Evolutionary conservation across 2,329 filamentous ascomycete species (phyloP).

Genomic region (Monosporascus sp.): DNA sequence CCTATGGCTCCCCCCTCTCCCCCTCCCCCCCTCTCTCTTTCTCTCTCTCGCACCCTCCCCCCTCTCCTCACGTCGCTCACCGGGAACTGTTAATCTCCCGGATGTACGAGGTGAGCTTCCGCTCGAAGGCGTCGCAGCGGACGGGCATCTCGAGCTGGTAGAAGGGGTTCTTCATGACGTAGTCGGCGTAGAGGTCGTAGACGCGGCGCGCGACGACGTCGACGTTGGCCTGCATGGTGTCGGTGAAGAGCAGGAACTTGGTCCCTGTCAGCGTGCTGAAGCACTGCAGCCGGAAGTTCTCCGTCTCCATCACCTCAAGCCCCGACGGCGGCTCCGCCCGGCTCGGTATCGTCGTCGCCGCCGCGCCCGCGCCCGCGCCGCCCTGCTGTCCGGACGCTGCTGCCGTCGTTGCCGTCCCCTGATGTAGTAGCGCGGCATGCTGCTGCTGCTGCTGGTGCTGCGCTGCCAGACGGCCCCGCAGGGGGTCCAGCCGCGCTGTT

Average conservation of each 20-base stretch:
- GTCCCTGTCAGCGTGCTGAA: constrained; percentile 92
- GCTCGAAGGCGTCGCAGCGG: constrained; percentile 89
- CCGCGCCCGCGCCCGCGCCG: background rate
- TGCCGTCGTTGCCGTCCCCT: constrained; percentile 9
- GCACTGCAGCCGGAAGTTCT: constrained; percentile 92
- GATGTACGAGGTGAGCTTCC: constrained; percentile 76
- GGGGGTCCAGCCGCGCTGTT: constrained; percentile 56
- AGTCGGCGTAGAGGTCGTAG: constrained; percentile 94
- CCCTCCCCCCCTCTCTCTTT: background rate
- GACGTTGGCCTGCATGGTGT: constrained; percentile 79
- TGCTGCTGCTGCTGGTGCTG: constrained; percentile 15
- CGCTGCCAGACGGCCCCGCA: constrained; percentile 23
- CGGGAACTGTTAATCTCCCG: constrained; percentile 61
- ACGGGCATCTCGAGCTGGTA: constrained; percentile 98
- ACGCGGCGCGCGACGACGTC: constrained; percentile 78
- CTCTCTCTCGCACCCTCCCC: background rate
- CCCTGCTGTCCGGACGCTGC: constrained; percentile 3
- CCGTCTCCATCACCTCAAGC: constrained; percentile 87
- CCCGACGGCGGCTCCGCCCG: constrained; percentile 67
- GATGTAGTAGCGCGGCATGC: constrained; percentile 28
- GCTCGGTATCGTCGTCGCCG: constrained; percentile 27
- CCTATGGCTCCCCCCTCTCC: background rate
- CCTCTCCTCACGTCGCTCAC: constrained; percentile 29
- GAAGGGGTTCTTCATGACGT: constrained; percentile 99
- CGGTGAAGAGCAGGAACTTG: constrained; percentile 94